These are phyloP conservation scores for Pseudogymnoascus sp. DNA, from an alignment of 2,329 filamentous ascomycete species.

Conservation along the genomic window DNA sequence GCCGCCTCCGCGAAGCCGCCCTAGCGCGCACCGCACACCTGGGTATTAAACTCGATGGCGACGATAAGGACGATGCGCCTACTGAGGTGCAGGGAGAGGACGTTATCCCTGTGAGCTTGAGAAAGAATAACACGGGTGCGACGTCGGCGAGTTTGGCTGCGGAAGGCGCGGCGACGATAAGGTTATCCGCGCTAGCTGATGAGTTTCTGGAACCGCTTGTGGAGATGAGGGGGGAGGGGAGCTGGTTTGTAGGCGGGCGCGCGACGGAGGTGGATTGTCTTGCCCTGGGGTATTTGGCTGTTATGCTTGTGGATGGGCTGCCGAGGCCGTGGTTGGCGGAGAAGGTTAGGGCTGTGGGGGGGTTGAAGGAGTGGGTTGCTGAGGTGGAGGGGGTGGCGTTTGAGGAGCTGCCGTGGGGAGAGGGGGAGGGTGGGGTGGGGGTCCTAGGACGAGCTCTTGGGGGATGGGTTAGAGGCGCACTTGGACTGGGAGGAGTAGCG, in stretches of 20 bases:
- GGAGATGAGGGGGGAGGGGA: slow-evolving; percentile 48
- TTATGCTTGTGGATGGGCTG: slow-evolving; percentile 58
- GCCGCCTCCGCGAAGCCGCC: slow-evolving; percentile 61
- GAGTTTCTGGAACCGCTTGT: slow-evolving; percentile 66
- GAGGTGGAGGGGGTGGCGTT: slow-evolving; percentile 11
- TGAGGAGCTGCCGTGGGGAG: slow-evolving; percentile 10
- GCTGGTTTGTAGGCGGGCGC: slow-evolving; percentile 46
- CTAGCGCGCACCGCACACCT: slow-evolving; percentile 61
- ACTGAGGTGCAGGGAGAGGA: slow-evolving; percentile 29
- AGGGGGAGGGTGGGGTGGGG: slow-evolving; percentile 20
- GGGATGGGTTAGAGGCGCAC: slow-evolving; percentile 22
- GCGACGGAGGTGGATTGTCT: slow-evolving; percentile 69
- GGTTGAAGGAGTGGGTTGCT: slow-evolving; percentile 22
- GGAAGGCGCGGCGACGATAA: slow-evolving; percentile 65
- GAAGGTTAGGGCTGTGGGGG: slow-evolving; percentile 37
- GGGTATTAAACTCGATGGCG: slow-evolving; percentile 60
- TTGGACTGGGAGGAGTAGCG: slow-evolving; percentile 21
- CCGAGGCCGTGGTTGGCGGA: slow-evolving; percentile 56
- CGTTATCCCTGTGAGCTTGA: slow-evolving; percentile 28
- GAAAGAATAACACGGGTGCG: slow-evolving; percentile 40
- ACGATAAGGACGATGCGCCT: slow-evolving; percentile 35
- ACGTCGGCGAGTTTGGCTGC: slow-evolving; percentile 53
- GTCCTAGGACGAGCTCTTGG: slow-evolving; percentile 26
- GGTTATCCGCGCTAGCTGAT: slow-evolving; percentile 62
- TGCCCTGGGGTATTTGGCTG: slow-evolving; percentile 66